phyloP scores from a whole-genome alignment of 495 filamentous ascomycete genomes.

The Neurospora sp. region DNA sequence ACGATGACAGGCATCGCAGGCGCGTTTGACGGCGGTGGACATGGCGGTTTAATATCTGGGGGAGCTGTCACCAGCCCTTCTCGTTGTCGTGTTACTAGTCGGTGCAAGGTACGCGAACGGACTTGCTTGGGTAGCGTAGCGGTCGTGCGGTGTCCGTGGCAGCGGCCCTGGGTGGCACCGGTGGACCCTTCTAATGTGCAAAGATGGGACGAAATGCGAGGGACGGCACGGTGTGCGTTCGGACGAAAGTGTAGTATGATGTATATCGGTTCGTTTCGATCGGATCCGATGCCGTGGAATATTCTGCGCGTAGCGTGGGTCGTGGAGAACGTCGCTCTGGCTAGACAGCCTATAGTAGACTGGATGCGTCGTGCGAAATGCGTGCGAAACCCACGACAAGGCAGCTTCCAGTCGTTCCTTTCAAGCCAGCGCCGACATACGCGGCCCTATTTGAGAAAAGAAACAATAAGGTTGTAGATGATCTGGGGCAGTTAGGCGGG shows the following conservation, averaged over 20 bases:
- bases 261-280: not conserved
- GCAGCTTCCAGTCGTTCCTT: not conserved
- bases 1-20: conserved; percentile 75
- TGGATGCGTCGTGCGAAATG: not conserved
- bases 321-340: not conserved
- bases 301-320: not conserved
- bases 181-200: conserved; percentile 6
- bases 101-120: not conserved
- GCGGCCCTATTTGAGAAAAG: conserved; percentile 12
- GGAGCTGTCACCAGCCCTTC: too few relatives aligned
- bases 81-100: not conserved
- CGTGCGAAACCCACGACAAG: not conserved
- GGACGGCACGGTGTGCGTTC: conserved; percentile 3
- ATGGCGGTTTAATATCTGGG: conserved; percentile 15
- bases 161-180: conserved; percentile 6
- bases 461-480: conserved; percentile 10
- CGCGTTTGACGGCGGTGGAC: conserved; percentile 52
- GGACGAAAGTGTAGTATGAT: not conserved
- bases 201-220: conserved; percentile 14
- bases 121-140: not conserved
- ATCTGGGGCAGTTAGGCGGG: conserved; percentile 11
- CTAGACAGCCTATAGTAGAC: not conserved
- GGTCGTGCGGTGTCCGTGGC: conserved; percentile 1
- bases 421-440: conserved; percentile 14
- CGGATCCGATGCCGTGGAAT: not conserved